phyloP scores from a whole-genome alignment of 257 asterid species.

The Salvia hispanica region DNA sequence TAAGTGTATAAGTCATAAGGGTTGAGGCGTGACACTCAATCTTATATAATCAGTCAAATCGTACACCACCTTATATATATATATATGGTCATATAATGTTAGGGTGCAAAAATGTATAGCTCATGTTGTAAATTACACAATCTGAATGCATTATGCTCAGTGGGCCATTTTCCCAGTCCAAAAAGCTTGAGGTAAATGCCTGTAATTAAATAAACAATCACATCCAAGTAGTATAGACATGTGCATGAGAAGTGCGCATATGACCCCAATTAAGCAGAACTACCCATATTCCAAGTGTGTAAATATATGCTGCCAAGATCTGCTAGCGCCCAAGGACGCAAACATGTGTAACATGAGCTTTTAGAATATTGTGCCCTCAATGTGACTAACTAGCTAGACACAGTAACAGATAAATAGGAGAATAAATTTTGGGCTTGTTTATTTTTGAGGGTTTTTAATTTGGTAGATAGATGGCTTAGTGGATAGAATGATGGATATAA shows the following conservation, averaged over 20 bases:
- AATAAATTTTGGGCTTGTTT: constrained; percentile 3
- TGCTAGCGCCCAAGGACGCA: no score
- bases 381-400: constrained; percentile 50
- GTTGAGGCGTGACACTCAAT: no score
- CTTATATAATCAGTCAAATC: background rate
- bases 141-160: background rate
- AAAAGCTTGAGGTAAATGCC: no score
- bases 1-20: no score
- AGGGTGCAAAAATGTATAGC: constrained; percentile 21
- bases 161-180: background rate
- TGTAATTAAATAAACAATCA: no score
- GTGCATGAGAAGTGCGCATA: no score
- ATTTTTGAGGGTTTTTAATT: background rate
- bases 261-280: no score
- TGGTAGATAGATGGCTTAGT: background rate
- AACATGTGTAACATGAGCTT: constrained; percentile 73
- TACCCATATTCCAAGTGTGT: no score
- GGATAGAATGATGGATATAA: background rate
- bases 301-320: no score
- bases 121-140: constrained; percentile 5
- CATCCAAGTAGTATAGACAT: no score
- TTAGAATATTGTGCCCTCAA: constrained; percentile 61
- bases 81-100: background rate
- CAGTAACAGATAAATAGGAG: background rate
- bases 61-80: background rate